Percentiles rank a stretch among this genome's conserved stretches.
phyloP scores from a whole-genome alignment of 495 filamentous ascomycete genomes.

The Aspergillus cavernicola region DNA sequence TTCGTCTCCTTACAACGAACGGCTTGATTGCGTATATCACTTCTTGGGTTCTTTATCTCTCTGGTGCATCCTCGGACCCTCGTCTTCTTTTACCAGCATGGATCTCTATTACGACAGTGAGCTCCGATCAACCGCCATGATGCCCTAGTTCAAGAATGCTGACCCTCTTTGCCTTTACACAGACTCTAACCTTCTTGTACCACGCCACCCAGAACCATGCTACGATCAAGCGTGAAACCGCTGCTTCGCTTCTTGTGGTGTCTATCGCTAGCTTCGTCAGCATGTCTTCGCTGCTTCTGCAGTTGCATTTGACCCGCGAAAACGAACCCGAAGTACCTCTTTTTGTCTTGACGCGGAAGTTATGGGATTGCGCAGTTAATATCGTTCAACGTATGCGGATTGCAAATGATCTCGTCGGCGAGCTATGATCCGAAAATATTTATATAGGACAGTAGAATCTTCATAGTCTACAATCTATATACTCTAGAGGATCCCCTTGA shows the following conservation, averaged over 20 bases:
- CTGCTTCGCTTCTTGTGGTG: constrained; percentile 71
- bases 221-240: constrained; percentile 76
- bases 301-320: constrained; percentile 62
- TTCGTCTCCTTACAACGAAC: constrained; percentile 77
- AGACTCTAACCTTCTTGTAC: constrained; percentile 77
- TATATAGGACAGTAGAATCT: no score
- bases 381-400: constrained; percentile 43
- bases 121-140: constrained; percentile 9
- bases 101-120: constrained; percentile 77
- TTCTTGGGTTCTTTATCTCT: constrained; percentile 73
- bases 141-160: background rate
- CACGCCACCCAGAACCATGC: constrained; percentile 78
- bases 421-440: constrained; percentile 15
- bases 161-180: background rate
- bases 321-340: constrained; percentile 63
- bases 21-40: constrained; percentile 77
- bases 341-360: constrained; percentile 48
- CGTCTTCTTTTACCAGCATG: constrained; percentile 79
- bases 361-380: constrained; percentile 41
- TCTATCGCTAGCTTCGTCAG: constrained; percentile 71
- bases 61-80: constrained; percentile 69
- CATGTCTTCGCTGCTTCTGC: constrained; percentile 65
- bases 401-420: constrained; percentile 26
- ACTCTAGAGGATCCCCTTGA: background rate
- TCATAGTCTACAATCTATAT: background rate